phyloP scores from a whole-genome alignment of 2,329 filamentous ascomycete genomes.

The Arthrocladium fulminans region DNA sequence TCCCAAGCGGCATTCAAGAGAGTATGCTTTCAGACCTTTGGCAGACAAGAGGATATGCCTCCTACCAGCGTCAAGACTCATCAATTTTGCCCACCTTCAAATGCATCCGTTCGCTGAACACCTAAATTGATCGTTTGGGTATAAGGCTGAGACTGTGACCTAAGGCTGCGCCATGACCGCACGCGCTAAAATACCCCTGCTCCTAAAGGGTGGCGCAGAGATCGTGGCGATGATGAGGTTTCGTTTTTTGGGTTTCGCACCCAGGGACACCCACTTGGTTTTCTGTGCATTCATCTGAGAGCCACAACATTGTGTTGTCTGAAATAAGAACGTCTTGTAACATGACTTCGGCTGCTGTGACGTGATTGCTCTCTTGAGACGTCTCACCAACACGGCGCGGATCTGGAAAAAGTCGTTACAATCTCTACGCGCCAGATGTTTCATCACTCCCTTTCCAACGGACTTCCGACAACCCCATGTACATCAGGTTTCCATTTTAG shows the following conservation, averaged over 20 bases:
- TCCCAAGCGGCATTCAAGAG: no score
- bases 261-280: no score
- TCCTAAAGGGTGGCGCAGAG: background rate
- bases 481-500: background rate
- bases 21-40: no score
- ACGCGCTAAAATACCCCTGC: background rate
- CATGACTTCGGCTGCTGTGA: background rate
- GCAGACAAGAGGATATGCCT: no score
- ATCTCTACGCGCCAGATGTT: slow-evolving; percentile 4
- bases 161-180: background rate
- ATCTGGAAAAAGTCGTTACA: background rate
- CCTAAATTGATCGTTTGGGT: no score
- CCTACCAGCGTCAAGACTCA: no score
- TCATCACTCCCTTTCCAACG: background rate
- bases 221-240: slow-evolving; percentile 2
- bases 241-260: background rate
- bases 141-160: background rate
- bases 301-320: background rate
- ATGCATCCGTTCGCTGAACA: no score
- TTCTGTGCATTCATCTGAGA: no score
- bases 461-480: background rate
- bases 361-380: slow-evolving; percentile 6
- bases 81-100: no score
- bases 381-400: background rate
- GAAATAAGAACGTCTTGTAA: no score